phyloP scores from a whole-genome alignment of 2,329 filamentous ascomycete genomes.

The Parastagonospora nodorum region DNA sequence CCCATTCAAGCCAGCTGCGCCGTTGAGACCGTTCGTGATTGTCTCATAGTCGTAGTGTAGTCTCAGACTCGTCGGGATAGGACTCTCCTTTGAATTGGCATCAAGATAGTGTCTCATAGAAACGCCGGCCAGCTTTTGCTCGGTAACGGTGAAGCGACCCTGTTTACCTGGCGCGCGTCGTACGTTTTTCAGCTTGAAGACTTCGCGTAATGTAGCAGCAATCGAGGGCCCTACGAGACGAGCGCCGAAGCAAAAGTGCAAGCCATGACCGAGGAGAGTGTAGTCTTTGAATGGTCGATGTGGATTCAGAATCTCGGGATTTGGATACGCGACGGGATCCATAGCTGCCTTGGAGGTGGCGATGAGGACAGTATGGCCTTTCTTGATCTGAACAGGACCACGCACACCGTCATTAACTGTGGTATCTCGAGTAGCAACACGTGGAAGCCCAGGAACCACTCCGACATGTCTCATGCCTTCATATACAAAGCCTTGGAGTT shows the following conservation, averaged over 20 bases:
- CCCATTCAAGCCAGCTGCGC: conserved; percentile 10
- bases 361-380: conserved; percentile 40
- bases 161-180: conserved; percentile 37
- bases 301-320: conserved; percentile 44
- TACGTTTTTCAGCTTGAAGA: conserved; percentile 42
- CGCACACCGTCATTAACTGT: conserved; percentile 58
- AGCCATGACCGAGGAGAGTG: conserved; percentile 37
- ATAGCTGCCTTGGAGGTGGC: conserved; percentile 49
- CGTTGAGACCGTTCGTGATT: conserved; percentile 14
- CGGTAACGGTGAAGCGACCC: conserved; percentile 48
- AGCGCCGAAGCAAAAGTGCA: conserved; percentile 43
- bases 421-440: conserved; percentile 50
- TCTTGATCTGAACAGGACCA: conserved; percentile 54
- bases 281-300: conserved; percentile 43
- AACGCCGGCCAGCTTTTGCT: conserved; percentile 55
- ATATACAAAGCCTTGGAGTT: conserved; percentile 60
- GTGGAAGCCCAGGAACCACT: conserved; percentile 58
- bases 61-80: conserved; percentile 39
- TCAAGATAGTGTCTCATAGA: conserved; percentile 57
- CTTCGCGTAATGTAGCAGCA: conserved; percentile 37
- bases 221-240: conserved; percentile 34
- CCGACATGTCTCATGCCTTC: conserved; percentile 61
- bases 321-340: conserved; percentile 40
- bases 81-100: conserved; percentile 53
- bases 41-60: conserved; percentile 33